A percentile compares a stretch with the other conserved stretches of the same genome.
phyloP scores from a whole-genome alignment of 495 filamentous ascomycete genomes.

The Evernia prunastri region DNA sequence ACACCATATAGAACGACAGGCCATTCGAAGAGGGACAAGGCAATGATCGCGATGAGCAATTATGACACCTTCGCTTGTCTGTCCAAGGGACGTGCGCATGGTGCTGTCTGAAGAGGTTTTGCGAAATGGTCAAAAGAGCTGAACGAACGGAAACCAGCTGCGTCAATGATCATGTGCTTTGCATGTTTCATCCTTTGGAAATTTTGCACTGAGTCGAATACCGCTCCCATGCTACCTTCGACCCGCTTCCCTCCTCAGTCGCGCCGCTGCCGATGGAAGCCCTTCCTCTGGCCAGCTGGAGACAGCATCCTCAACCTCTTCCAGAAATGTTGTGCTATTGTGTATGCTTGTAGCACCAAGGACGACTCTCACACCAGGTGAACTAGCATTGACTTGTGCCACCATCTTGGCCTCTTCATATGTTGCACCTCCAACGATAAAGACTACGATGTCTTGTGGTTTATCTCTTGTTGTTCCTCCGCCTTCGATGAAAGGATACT shows the following conservation, averaged over 20 bases:
- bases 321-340: conserved; percentile 80
- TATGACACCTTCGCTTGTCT: not conserved
- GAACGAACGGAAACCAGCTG: not conserved
- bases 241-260: conserved; percentile 60
- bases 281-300: conserved; percentile 70
- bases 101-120: not conserved
- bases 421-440: conserved; percentile 86
- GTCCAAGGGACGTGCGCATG: not conserved
- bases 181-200: not conserved
- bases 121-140: not conserved
- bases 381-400: conserved; percentile 83
- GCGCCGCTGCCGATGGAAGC: conserved; percentile 61
- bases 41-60: not conserved
- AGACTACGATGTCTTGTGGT: conserved; percentile 91
- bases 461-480: conserved; percentile 80
- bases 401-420: conserved; percentile 96
- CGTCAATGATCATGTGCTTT: not conserved
- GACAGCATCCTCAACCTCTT: conserved; percentile 77
- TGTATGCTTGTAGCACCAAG: conserved; percentile 78
- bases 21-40: not conserved
- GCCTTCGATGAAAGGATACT: conserved; percentile 89
- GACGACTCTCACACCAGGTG: conserved; percentile 81
- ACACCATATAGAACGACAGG: not conserved
- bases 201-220: not conserved
- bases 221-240: conserved; percentile 33